Percentiles rank a stretch among this genome's conserved stretches.
Conservation (phyloP, 2,329 filamentous ascomycete genomes). For the Neurospora sp. region DNA sequence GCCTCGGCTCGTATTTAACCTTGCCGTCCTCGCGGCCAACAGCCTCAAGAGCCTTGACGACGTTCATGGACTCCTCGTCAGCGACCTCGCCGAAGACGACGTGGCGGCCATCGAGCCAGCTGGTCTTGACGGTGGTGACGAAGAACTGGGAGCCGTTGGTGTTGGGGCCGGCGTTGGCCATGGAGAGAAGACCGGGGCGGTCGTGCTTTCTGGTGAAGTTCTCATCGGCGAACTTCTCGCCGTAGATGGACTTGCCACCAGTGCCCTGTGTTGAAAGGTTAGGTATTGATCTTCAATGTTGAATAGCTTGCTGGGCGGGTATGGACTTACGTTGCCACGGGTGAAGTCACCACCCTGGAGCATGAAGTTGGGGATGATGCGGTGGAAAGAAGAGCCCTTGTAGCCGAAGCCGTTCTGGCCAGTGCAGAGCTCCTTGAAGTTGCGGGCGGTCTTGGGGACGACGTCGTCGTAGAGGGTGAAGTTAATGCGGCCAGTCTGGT, state of each 20-base stretch:
- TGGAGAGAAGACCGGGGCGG: conserved; percentile 72
- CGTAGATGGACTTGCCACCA: conserved; percentile 89
- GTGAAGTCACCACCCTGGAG: conserved; percentile 95
- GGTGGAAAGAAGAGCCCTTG: conserved; percentile 77
- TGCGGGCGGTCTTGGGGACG: conserved; percentile 79
- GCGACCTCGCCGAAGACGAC: conserved; percentile 74
- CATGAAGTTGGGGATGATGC: conserved; percentile 90
- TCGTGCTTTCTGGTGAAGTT: conserved; percentile 73
- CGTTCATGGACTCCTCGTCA: conserved; percentile 34
- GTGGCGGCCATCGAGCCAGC: conserved; percentile 75
- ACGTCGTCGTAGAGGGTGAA: conserved; percentile 80
- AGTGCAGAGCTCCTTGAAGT: conserved; percentile 80
- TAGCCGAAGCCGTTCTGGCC: conserved; percentile 76
- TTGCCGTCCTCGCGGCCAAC: no score
- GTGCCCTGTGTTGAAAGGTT: conserved; percentile 52
- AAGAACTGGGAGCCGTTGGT: conserved; percentile 99
- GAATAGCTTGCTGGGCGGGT: neutral
- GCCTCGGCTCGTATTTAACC: no score
- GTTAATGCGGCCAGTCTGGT: conserved; percentile 68
- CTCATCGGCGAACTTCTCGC: conserved; percentile 89
- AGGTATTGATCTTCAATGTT: neutral
- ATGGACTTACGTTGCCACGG: conserved; percentile 68
- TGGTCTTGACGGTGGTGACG: conserved; percentile 84
- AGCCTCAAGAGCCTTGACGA: conserved; percentile 54
- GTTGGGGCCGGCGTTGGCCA: conserved; percentile 94